Evolutionary conservation across 257 asterid genomes (phyloP).

Genomic region (Capsicum chinense): DNA sequence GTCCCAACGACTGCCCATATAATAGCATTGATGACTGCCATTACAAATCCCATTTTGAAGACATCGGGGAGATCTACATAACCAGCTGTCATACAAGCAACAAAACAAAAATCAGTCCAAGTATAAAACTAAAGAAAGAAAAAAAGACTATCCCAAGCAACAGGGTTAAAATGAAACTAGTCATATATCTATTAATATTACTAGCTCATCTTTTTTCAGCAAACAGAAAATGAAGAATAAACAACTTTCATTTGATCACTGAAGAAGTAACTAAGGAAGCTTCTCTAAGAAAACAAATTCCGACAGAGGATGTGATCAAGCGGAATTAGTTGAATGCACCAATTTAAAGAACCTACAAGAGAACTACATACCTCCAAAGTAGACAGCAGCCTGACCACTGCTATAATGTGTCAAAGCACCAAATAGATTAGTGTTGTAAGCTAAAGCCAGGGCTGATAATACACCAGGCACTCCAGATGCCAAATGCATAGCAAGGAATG

Average conservation of each 20-base stretch:
- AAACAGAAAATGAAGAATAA: not conserved
- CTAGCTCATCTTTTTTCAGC: not conserved
- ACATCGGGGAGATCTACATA: conserved; percentile 91
- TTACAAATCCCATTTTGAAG: conserved; percentile 82
- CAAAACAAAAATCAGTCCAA: conserved; percentile 31
- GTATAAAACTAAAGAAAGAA: not conserved
- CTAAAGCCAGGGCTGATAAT: conserved; percentile 81
- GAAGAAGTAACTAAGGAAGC: not conserved
- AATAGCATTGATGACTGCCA: conserved; percentile 76
- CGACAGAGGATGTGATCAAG: not conserved
- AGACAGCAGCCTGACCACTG: conserved; percentile 97
- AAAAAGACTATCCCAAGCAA: conserved; percentile 16
- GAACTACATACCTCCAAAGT: conserved; percentile 74
- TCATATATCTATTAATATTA: not conserved
- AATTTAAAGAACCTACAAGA: not conserved
- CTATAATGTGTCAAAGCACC: conserved; percentile 98
- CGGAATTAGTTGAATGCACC: not conserved
- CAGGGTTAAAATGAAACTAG: not conserved
- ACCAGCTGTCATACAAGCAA: conserved; percentile 64
- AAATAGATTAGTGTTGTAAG: conserved; percentile 85
- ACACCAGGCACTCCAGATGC: conserved; percentile 92
- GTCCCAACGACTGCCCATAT: conserved; percentile 81
- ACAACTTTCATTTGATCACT: not conserved
- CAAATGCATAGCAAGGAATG: conserved; percentile 93
- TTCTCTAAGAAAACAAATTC: not conserved